Base-by-base conservation (phyloP, 129 eudicot genomes). In the Smallanthus sonchifolius region DNA sequence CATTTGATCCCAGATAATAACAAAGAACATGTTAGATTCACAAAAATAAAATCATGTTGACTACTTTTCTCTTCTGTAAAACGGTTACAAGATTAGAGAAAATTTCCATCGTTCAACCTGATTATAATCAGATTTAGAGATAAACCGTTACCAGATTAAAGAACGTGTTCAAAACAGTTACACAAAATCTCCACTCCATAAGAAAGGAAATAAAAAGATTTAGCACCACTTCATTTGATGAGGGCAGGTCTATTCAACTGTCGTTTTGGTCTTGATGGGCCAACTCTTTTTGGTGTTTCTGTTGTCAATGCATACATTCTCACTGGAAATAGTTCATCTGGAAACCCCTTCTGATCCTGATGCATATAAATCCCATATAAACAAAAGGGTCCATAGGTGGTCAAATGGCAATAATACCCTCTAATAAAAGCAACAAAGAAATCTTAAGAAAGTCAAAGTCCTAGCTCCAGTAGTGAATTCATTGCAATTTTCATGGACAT, bases 331-430 rank as follows among this genome's bases (percentile, higher is more conserved):
- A 94, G 73, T 84, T 81, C 99, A 59, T 74, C 63, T 7, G 99
- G 99, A 79, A 94, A 94, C 60, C 86, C 96, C 74, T 77, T 87
- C 59, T 92, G 97, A 69, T 89, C 96, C 97, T 91, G 89, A 67
- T 37, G 57, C 55, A 52, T 36, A 36, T 16, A 44, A 43, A 11
- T 10, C 16, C 16, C 66, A 30, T 8, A 38, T 64, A 64, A 64
- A 30, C 28, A 37, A 55, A 70, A 17, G 6, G 51, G 16, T 70
- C 38, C 11, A 52, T 5, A 55, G 35, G 7, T 51, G 37, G 65
- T 70, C 36, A 70, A 36, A 64, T 35, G n/a, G 2, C 43, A 61
- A 34, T 10, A 59, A 59, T 59, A 59, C 65, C 39, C 7, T 59
- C 8, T 9, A 3, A 9, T 11, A 19, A 10, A 30, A 59, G 8